A percentile compares a stretch with the other conserved stretches of the same genome.
Conservation (phyloP, 2,329 filamentous ascomycete species). For the Neofusicoccum cordaticola region DNA sequence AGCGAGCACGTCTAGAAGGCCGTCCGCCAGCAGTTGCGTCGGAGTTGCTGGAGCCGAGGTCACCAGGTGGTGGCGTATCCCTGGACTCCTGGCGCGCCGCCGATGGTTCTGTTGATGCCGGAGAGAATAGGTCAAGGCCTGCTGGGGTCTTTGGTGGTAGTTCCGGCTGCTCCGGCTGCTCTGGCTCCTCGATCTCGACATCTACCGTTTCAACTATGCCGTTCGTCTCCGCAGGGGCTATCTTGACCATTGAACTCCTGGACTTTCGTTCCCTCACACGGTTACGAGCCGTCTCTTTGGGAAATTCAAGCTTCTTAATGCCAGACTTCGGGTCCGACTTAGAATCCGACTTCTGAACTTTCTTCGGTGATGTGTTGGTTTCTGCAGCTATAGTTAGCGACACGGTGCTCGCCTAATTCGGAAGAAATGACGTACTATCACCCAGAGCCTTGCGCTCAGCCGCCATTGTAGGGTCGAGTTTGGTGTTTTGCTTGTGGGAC, state of each 20-base stretch:
- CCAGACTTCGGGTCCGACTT: slow-evolving; percentile 20
- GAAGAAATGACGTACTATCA: slow-evolving; percentile 35
- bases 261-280: slow-evolving; percentile 19
- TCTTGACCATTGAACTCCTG: slow-evolving; percentile 16
- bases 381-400: slow-evolving; percentile 19
- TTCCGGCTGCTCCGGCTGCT: slow-evolving; percentile 18
- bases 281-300: slow-evolving; percentile 2
- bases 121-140: slow-evolving; percentile 40
- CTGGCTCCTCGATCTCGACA: not conserved
- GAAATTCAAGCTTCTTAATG: slow-evolving; percentile 19
- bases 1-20: slow-evolving; percentile 45
- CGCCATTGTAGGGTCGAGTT: slow-evolving; percentile 16
- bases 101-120: slow-evolving; percentile 43
- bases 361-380: slow-evolving; percentile 34
- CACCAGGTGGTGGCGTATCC: not conserved
- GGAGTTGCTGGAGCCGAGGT: not conserved
- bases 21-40: slow-evolving; percentile 22
- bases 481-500: not conserved
- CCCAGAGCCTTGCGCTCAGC: slow-evolving; percentile 38
- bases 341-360: slow-evolving; percentile 22
- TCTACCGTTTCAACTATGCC: not conserved
- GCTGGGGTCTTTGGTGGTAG: slow-evolving; percentile 40
- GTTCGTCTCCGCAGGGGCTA: not conserved
- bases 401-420: too few relatives aligned
- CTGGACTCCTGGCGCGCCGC: not conserved